Base-by-base conservation (phyloP, 768 basidiomycete species). In the Lactarius pseudohatsudake region DNA sequence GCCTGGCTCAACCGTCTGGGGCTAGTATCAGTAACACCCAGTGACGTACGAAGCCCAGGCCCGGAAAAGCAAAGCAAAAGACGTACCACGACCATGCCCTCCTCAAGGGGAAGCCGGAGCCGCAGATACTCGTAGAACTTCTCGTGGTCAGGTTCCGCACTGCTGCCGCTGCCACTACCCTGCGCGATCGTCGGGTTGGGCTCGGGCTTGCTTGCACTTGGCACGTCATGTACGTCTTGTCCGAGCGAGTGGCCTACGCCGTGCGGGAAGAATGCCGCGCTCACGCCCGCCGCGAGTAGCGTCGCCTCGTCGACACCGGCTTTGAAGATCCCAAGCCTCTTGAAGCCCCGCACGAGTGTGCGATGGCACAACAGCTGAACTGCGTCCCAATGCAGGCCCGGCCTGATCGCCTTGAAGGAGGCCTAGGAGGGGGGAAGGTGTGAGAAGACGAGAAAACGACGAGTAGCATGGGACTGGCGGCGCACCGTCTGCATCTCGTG, bases 191-290 rank as follows among this genome's bases (percentile, higher is more conserved):
- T 87, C 1, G 78, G 77, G 71, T 85, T 89, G 18, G 79, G 77
- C 10, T 65, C 75, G n/a, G 90, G 92, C 74, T 87, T 92, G 75
- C 85, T 90, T n/a, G 89, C 89, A 56, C 82, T 85, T 0, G 93
- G 91, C 1, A 91, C 92, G 72, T 97, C 96, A 74, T 97, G 96
- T 2, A 98, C 95, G 74, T 98, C 96, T 76, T 97, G 80, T 13
- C 96, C 96, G 50, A 98, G 80, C 7, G 91, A 91, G 74, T 98
- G 96, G 0, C 94, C 94, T 45, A 91, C 79, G 3, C 96, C 96
- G 73, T 98, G 96, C 11, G 96, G 96, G 84, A 92, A 98, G 81
- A 98, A 98, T 0, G 93, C 92, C 1, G 87, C 78, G 68, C 88
- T 88, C 53, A 92, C 77, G 0, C 94, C 95, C 5, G 87, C 88